Evolutionary conservation across 352 stramenopile genomes (phyloP).

Genomic region (Globisporangium splendens): DNA sequence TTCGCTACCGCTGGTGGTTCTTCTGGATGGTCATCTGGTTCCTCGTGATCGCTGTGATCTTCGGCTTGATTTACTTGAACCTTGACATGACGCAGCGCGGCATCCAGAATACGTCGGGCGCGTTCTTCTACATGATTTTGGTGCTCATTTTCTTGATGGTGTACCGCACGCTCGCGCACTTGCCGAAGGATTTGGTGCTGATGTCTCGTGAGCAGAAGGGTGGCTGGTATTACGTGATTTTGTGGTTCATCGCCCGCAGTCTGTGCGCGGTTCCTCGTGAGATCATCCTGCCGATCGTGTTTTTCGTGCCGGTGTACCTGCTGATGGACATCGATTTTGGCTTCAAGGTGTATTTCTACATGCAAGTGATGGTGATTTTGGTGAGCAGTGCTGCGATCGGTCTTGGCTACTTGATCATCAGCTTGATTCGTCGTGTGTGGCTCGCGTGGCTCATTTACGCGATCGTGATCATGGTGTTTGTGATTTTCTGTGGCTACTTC

Average conservation of each 20-base stretch:
- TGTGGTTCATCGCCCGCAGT: slow-evolving; percentile 56
- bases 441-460: slow-evolving; percentile 35
- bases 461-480: slow-evolving; percentile 32
- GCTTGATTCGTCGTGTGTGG: slow-evolving; percentile 23
- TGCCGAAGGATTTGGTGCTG: slow-evolving; percentile 41
- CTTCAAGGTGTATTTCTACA: slow-evolving; percentile 28
- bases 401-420: slow-evolving; percentile 40
- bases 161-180: slow-evolving; percentile 29
- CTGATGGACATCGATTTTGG: slow-evolving; percentile 39
- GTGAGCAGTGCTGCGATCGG: slow-evolving; percentile 32
- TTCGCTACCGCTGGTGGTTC: slow-evolving; percentile 32
- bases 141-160: slow-evolving; percentile 31
- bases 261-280: slow-evolving; percentile 40
- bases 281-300: slow-evolving; percentile 36
- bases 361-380: slow-evolving; percentile 39
- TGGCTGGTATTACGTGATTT: slow-evolving; percentile 27
- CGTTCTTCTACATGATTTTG: slow-evolving; percentile 43
- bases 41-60: slow-evolving; percentile 34
- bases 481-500: slow-evolving; percentile 43
- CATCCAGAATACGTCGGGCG: slow-evolving; percentile 40
- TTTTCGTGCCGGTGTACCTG: slow-evolving; percentile 34
- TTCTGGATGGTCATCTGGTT: slow-evolving; percentile 19
- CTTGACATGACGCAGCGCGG: slow-evolving; percentile 30
- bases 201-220: slow-evolving; percentile 37
- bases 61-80: slow-evolving; percentile 47